Base-by-base conservation (phyloP, 192 early-diverging fungal genomes). In the Coemansia umbellata region DNA sequence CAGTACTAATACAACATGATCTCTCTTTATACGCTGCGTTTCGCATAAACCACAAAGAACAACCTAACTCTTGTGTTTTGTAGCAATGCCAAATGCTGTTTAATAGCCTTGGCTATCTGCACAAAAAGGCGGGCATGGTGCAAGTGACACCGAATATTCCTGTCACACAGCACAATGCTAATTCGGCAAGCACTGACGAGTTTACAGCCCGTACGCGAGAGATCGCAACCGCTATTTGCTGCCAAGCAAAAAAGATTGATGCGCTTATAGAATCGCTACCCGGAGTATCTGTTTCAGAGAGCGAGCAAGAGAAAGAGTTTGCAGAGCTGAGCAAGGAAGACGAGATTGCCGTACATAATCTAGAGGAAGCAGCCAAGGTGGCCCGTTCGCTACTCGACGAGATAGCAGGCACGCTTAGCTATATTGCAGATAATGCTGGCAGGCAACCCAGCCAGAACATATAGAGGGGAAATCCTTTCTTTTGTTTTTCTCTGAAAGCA, bases 121-220 rank as follows among this genome's bases (percentile, higher is more conserved):
- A 77, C 50, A 69, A 65, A 50, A 66, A 62, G 42, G 74, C 74
- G 0, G 74, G 66, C n/a, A 70, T 77, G 74, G 67, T 63, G 15
- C 66, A 66, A 27, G 63, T 66, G 28, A 28, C 48, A 10, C 55
- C 66, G 31, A 35, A 48, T 14, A 63, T 77, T 3, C 63, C 63
- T 0, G 59, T 77, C 14, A 77, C 74, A 35, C 62, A 77, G 57
- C 62, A 58, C 28, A 77, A 70, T 39, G 45, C 36, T 4, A 44
- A 49, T 8, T 67, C 74, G 6, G 74, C 69, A 44, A 51, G 44
- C 30, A 22, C 36, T 8, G 67, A 61, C 40, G 63, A 61, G 15
- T 69, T 77, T 35, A 55, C 47, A 3, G 44, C 50, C 15, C 66
- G 59, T 7, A 77, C 59, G 4, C 62, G 31, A 23, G 74, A 77